Base-by-base conservation (phyloP, 1,284 basidiomycete genomes). In the Ceratobasidium sp. region DNA sequence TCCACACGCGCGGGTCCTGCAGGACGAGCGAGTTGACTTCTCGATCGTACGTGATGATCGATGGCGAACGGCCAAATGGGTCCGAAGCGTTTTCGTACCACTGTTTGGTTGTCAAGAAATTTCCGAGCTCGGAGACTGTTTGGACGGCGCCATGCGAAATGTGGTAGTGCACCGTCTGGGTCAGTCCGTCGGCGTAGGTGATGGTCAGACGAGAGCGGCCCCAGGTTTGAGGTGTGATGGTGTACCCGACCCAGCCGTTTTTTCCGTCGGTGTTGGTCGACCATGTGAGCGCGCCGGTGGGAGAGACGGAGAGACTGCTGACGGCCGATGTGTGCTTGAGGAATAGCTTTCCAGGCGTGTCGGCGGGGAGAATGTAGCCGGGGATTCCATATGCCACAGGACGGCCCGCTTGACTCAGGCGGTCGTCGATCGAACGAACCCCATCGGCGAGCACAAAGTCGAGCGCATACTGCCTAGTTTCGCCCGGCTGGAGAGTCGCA, bases 121-220 rank as follows among this genome's bases (percentile, higher is more conserved):
- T 84, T 11, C 88, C 87, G 1, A 89, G 81, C 77, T 88, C 83
- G 22, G 84, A 81, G 31, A 89, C 81, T 24, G 82, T 81, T 68
- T 86, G 81, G 0, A 84, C 83, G 3, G 86, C 85, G 8, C 81
- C 81, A 63, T 87, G 84, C 2, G 86, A 87, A 16, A 86, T 81
- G 75, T 85, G 86, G 79, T 87, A 89, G 77, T 88, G 85, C 0
- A 88, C 82, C 0, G 87, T 88, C 78, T 88, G 87, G 6, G 86
- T 75, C 1, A 84, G 84, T 1, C 86, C 86, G 76, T 89, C 87
- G 16, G 81, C 80, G 76, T 87, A 89, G 0, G 83, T 84, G 63
- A 88, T 82, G 1, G 85, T 84, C 49, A 88, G 81, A 13, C 87
- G 83, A 27, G 85, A 81, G 39, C 87, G 84, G 14, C 87, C 88